These are phyloP conservation scores for Aspergillus udagawae DNA, from an alignment of 2,329 filamentous ascomycete genomes.

Conservation along the genomic window DNA sequence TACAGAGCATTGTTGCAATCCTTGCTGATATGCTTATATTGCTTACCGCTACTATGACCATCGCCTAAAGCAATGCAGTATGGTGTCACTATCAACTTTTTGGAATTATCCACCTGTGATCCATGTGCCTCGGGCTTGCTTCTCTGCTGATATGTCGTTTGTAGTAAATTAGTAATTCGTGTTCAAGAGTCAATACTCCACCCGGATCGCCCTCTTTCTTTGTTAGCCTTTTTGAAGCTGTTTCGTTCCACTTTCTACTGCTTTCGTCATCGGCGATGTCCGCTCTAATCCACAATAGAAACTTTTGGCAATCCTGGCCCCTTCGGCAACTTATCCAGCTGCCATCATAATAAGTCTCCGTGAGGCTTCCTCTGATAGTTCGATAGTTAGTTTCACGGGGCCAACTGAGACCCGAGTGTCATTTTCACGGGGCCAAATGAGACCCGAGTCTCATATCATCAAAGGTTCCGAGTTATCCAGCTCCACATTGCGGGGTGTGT, in stretches of 20 bases:
- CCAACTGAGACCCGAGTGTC: background rate
- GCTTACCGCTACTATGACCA: background rate
- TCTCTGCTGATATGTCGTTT: background rate
- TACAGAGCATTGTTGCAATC: background rate
- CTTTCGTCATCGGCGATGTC: slow-evolving; percentile 17
- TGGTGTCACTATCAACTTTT: background rate
- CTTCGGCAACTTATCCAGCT: background rate
- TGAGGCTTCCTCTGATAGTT: background rate
- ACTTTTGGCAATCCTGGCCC: background rate
- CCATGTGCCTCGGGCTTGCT: background rate
- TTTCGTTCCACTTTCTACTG: background rate
- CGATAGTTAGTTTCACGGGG: background rate
- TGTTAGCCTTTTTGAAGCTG: background rate
- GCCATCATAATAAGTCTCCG: background rate
- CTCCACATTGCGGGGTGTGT: background rate
- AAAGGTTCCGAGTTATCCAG: background rate
- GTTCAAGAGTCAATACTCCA: background rate
- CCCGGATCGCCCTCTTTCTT: background rate
- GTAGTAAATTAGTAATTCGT: background rate
- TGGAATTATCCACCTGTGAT: background rate
- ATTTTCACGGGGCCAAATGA: no score
- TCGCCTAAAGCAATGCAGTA: background rate
- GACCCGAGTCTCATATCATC: background rate
- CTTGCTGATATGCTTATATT: background rate
- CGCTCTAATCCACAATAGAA: slow-evolving; percentile 1